Percentiles rank a stretch among this genome's conserved stretches.
Evolutionary conservation across 2,329 filamentous ascomycete species (phyloP).

Genomic region (Botrytis fabae): DNA sequence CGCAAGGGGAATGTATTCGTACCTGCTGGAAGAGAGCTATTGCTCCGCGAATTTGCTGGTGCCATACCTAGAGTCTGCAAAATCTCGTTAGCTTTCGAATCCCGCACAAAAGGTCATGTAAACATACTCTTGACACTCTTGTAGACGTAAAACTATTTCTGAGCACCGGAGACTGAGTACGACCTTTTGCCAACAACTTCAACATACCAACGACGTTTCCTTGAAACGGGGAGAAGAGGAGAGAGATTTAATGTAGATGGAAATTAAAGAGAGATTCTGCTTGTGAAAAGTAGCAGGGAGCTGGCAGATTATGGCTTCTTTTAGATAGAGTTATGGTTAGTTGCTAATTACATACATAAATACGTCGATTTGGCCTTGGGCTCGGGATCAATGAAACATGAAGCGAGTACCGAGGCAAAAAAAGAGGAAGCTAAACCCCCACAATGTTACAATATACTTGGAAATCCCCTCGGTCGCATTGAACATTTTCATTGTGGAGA

Average conservation of each 20-base stretch:
- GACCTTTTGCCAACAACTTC: constrained; percentile 40
- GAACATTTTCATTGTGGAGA: background rate
- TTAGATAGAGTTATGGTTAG: constrained; percentile 9
- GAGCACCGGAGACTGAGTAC: constrained; percentile 39
- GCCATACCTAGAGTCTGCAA: constrained; percentile 49
- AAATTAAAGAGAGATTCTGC: constrained; percentile 25
- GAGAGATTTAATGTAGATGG: constrained; percentile 19
- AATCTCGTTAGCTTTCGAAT: constrained; percentile 27
- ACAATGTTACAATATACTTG: background rate
- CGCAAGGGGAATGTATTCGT: constrained; percentile 31
- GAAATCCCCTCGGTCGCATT: background rate
- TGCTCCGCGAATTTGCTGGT: constrained; percentile 53
- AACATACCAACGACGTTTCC: constrained; percentile 38
- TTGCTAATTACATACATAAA: constrained; percentile 9
- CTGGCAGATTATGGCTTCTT: constrained; percentile 14
- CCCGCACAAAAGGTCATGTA: background rate
- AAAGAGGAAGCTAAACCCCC: constrained; percentile 2
- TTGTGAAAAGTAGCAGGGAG: constrained; percentile 18
- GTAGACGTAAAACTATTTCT: constrained; percentile 37
- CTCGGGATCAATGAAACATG: constrained; percentile 16
- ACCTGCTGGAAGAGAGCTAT: constrained; percentile 58
- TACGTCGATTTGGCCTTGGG: background rate
- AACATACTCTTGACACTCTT: constrained; percentile 34
- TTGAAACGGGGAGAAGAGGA: constrained; percentile 24
- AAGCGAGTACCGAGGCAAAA: constrained; percentile 19